Base-by-base conservation (phyloP, 305 asterid species). In the Solanum chacoense region DNA sequence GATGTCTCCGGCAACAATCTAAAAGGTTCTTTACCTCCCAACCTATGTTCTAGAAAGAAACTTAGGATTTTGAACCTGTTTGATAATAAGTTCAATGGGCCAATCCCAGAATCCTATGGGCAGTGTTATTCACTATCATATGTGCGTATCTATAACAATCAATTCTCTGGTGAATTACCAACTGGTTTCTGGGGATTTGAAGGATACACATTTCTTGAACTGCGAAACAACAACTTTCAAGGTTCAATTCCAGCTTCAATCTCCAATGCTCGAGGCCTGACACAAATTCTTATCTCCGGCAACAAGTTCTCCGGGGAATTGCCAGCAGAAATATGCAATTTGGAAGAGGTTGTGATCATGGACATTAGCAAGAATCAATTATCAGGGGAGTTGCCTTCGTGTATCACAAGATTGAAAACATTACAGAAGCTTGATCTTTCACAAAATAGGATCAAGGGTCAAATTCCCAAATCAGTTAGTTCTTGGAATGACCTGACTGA, bases 1-100 rank as follows among this genome's bases (percentile, higher is more conserved):
- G 99, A 97, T 89, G 94, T 94, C 24, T 93, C 99, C 10, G 91
- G 89, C 55, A 97, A 97, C 91, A 89, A 91, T 34, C 77, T 97
- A 34, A 94, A 93, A 80, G 99, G 99, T 85, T 87, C 93, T 4
- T 87, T 97, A 89, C 99, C 98, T 88, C 93, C 87, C 13, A 92
- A 92, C 63, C 88, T 97, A 87, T 97, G 99, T 75, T 71, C 83
- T 86, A 88, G 90, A 85, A 92, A 92, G 92, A 90, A 90, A 69
- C 96, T 97, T 8, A 63, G 42, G 86, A 12, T 9, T 14, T 90
- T 97, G 81, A 42, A 91, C 22, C 65, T 94, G 38, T 95, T 96
- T 38, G 88, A 91, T 5, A 97, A 97, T 91, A 91, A 91, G 83
- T 89, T 97, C 72, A 93, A 97, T 3, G 99, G 98, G 31, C 6